Base-by-base conservation (phyloP, 352 stramenopile species). In the Globisporangium viniferum region DNA sequence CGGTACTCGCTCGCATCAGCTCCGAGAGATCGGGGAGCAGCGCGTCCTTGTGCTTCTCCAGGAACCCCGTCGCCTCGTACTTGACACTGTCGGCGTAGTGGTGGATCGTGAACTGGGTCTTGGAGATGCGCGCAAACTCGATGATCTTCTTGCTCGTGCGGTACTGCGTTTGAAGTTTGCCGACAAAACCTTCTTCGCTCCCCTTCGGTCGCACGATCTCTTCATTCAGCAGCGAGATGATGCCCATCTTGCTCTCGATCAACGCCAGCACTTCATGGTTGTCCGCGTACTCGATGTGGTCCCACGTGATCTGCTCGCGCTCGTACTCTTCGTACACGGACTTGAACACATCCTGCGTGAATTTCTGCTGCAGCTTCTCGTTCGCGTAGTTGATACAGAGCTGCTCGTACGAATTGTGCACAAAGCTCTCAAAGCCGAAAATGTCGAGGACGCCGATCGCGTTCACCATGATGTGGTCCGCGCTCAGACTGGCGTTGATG, bases 31-130 rank as follows among this genome's bases (percentile, higher is more conserved):
- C 94, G 29, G 96, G 95, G 10, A 94, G 90, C 36, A 98, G 71
- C 3, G 90, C 88, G 70, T 98, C 92, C 72, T 97, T 95, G 81
- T 98, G 97, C 71, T 98, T 98, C 69, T 98, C 95, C 3, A 98
- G 68, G 69, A 99, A 99, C 1, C 92, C 93, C 2, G 62, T 81
- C 3, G 91, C 84, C 48, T 94, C 84, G 74, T 99, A 99, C 46
- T 81, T 83, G n/a, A 99, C 96, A 15, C 78, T 80, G 15, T 88
- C 96, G 3, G 96, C 96, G 71, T 98, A 99, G 74, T 99, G 96
- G 33, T 95, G 82, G 12, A 99, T 88, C 12, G 88, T 88, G 67
- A 99, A 99, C 64, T 96, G 75, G 8, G 81, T 91, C n/a, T 80
- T 79, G 22, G 78, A 89, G 41, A 81, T 86, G 2, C 86, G 81